A percentile compares a stretch with the other conserved stretches of the same genome.
phyloP scores from a whole-genome alignment of 1,284 basidiomycete species.

The Ustilago curta region DNA sequence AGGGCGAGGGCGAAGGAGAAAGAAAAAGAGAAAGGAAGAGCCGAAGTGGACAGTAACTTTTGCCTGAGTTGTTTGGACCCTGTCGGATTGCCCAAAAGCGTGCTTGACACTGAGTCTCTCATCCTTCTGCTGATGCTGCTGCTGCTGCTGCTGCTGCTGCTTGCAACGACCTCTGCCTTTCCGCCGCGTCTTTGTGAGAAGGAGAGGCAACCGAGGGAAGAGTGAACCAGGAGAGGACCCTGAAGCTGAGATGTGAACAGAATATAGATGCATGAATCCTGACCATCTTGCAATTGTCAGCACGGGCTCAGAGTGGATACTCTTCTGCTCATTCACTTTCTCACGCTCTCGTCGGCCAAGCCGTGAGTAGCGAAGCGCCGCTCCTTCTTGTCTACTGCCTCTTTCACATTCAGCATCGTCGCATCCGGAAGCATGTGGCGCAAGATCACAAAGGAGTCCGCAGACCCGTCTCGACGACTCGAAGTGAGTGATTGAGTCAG shows the following conservation, averaged over 20 bases:
- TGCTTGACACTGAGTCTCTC: slow-evolving; percentile 4
- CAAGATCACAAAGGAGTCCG: background rate
- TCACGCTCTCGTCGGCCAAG: slow-evolving; percentile 11
- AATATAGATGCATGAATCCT: slow-evolving; percentile 6
- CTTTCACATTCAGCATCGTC: background rate
- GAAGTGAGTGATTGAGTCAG: background rate
- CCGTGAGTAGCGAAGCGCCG: background rate
- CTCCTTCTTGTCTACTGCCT: background rate
- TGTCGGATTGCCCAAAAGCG: slow-evolving; percentile 15
- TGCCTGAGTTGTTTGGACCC: slow-evolving; percentile 15
- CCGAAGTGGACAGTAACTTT: background rate
- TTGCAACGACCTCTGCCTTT: background rate
- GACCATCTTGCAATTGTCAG: slow-evolving; percentile 12
- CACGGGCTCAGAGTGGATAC: slow-evolving; percentile 6
- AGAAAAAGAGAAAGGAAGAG: background rate
- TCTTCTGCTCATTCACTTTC: slow-evolving; percentile 4
- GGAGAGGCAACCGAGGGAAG: too few species aligned
- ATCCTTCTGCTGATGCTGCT: background rate
- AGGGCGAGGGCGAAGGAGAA: too few species aligned
- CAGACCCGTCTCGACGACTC: slow-evolving; percentile 1
- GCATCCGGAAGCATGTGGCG: background rate
- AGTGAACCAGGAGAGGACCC: slow-evolving; percentile 1
- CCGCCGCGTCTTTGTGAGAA: background rate
- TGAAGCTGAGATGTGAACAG: slow-evolving; percentile 3
- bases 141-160: too few species aligned